These are phyloP conservation scores for Actinidia polygama DNA, from an alignment of 179 eudicot genomes.

Conservation along the genomic window DNA sequence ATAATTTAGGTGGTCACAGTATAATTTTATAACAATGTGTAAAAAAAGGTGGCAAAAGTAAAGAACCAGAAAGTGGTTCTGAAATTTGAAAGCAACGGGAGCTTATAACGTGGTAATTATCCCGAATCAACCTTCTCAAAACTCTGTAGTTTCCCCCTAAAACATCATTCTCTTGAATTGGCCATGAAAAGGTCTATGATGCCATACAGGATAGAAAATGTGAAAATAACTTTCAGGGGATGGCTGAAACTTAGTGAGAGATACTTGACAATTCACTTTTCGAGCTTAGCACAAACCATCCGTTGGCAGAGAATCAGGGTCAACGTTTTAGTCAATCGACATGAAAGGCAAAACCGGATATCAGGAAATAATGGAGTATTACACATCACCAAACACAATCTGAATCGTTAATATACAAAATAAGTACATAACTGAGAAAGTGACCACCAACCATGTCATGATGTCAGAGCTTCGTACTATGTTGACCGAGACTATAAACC, in stretches of 20 bases:
- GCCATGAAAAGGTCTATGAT: no score
- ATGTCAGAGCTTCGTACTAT: constrained; percentile 18
- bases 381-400: constrained; percentile 16
- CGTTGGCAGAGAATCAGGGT: constrained; percentile 3
- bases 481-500: constrained; percentile 32
- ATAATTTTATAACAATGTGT: no score
- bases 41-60: constrained; percentile 24
- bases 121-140: no score
- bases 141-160: no score
- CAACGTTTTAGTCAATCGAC: constrained; percentile 1
- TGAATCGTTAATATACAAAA: constrained; percentile 23
- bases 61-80: constrained; percentile 32
- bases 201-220: no score
- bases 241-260: constrained; percentile 14
- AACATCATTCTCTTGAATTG: not conserved
- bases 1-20: no score
- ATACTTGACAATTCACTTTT: not conserved
- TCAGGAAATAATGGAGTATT: constrained; percentile 6
- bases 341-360: constrained; percentile 10
- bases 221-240: not conserved
- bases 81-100: constrained; percentile 19
- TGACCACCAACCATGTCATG: constrained; percentile 23
- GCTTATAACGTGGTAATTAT: not conserved
- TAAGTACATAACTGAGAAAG: constrained; percentile 7
- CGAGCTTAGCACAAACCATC: constrained; percentile 11